Base-by-base conservation (phyloP, 2,329 filamentous ascomycete genomes). In the Acephala macrosclerotiorum region DNA sequence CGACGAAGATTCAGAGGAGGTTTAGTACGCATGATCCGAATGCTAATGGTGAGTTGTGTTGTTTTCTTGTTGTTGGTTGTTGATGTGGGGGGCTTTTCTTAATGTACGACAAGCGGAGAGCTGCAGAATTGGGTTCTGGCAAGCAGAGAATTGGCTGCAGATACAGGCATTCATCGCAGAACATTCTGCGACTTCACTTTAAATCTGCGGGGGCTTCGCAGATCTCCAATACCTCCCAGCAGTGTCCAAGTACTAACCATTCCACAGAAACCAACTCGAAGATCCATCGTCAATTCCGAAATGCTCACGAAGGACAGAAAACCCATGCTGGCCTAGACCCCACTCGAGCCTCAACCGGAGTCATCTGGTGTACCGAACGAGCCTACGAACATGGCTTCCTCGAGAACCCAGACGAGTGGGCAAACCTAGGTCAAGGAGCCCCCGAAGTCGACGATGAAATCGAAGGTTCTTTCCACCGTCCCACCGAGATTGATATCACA, bases 361-460 rank as follows among this genome's bases (percentile, higher is more conserved):
- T 97, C 3, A 92, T 97, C 70, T 97, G 95, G 95, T 94, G 91
- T 71, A 93, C 90, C 2, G 92, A 96, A 81, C 90, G 93, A 73
- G 94, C 94, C 62, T 87, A 89, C 77, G 94, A 97, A 80, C 92
- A 95, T 80, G 95, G 95, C 73, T 97, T 91, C 82, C 82, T 88
- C 59, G 94, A 97, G 3, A 85, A 94, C 71, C 94, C 93, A 12
- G 85, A 91, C 1, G 80, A 84, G 69, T 97, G 95, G 95, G 94
- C 95, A 66, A 98, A 98, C 78, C 84, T 98, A 61, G 95, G 95
- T 36, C 95, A 97, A 81, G 94, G 94, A 72, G 94, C 94, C 18
- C 94, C 94, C 51, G 94, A 97, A 79, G 95, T 96, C 68, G 95
- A 97, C 73, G 93, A 96, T 71, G 93, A 96, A 70, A 97, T 97